phyloP scores from a whole-genome alignment of 1,139 yeast species.

The Suhomyces anneliseae region DNA sequence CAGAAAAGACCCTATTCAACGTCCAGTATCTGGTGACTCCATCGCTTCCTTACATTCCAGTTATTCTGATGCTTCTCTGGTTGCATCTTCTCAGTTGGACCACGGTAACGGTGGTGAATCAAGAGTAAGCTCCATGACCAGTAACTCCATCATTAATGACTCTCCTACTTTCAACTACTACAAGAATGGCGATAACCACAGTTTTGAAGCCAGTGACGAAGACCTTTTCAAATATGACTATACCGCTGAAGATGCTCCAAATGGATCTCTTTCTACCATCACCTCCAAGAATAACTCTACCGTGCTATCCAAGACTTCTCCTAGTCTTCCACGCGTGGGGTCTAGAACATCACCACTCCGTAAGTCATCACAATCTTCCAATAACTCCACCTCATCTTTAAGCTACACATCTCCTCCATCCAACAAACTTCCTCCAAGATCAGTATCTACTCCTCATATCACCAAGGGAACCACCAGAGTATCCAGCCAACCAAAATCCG shows the following conservation, averaged over 20 bases:
- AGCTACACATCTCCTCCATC: constrained; percentile 1
- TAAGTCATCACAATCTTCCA: constrained; percentile 3
- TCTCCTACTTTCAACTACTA: constrained; percentile 22
- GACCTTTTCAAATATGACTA: constrained; percentile 9
- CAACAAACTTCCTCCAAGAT: constrained; percentile 1
- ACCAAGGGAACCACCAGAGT: not conserved
- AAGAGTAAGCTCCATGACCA: constrained; percentile 41
- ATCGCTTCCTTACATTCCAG: constrained; percentile 36
- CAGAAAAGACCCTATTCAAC: constrained; percentile 5
- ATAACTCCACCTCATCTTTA: constrained; percentile 6
- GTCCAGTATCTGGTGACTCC: constrained; percentile 42
- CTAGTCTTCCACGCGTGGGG: not conserved
- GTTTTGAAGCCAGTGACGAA: constrained; percentile 12
- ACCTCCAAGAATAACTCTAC: constrained; percentile 17
- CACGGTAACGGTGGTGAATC: constrained; percentile 24
- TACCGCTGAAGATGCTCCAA: constrained; percentile 1
- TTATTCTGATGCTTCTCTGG: constrained; percentile 35
- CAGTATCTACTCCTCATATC: constrained; percentile 7
- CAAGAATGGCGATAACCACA: constrained; percentile 7
- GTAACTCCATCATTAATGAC: constrained; percentile 24
- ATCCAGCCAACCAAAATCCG: constrained; percentile 2
- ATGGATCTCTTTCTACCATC: constrained; percentile 27
- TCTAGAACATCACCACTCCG: constrained; percentile 2
- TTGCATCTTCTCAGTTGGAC: constrained; percentile 39
- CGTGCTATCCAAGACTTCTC: constrained; percentile 1